Percentiles rank a stretch among this genome's conserved stretches.
Conservation (phyloP, 192 early-diverging fungal species). For the Entomortierella beljakovae region DNA sequence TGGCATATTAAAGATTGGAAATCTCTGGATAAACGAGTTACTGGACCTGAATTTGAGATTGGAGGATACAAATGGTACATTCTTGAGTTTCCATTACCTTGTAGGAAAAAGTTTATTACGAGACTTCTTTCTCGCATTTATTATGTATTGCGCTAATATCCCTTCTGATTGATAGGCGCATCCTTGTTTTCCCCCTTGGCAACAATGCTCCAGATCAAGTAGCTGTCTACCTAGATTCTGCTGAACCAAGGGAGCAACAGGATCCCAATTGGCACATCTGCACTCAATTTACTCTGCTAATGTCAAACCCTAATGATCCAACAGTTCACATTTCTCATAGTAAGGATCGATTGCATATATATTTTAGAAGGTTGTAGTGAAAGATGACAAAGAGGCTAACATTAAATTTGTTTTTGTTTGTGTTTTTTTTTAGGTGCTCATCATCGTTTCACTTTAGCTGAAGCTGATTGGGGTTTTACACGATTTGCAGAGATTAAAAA, state of each 20-base stretch:
- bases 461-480: conserved; percentile 97
- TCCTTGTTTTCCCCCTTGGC: conserved; percentile 91
- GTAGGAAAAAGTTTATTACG: too few relatives aligned
- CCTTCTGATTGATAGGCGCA: conserved; percentile 78
- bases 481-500: conserved; percentile 70
- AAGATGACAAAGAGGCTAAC: too few relatives aligned
- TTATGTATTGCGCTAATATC: background rate
- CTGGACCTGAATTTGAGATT: conserved; percentile 60
- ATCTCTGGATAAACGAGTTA: conserved; percentile 55
- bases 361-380: too few relatives aligned
- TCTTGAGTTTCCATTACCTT: too few relatives aligned
- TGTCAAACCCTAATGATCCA: conserved; percentile 80
- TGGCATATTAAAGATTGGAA: conserved; percentile 57
- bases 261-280: conserved; percentile 82
- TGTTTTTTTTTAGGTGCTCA: conserved; percentile 60
- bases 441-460: conserved; percentile 86
- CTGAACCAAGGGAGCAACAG: conserved; percentile 70
- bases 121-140: too few relatives aligned
- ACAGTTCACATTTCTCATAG: conserved; percentile 43
- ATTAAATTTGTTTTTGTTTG: too few relatives aligned
- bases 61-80: conserved; percentile 64
- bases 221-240: conserved; percentile 90
- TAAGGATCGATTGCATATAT: background rate
- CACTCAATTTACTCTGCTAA: conserved; percentile 81
- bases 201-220: conserved; percentile 77